phyloP scores from a whole-genome alignment of 805 yeast species.

The Wickerhamia fluorescens region DNA sequence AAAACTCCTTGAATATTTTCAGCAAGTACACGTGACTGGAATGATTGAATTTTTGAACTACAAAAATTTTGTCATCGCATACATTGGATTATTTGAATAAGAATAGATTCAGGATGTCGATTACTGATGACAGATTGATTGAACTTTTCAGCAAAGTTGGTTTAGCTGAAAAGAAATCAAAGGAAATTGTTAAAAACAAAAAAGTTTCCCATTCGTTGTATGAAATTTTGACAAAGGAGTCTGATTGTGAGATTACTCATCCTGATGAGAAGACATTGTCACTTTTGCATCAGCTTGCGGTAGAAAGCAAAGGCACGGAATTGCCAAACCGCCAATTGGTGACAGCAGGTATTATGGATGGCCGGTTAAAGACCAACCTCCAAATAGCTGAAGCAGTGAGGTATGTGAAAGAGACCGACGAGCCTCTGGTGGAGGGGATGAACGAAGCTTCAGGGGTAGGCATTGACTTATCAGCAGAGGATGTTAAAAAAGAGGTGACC shows the following conservation, averaged over 20 bases:
- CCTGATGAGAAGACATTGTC: constrained; percentile 56
- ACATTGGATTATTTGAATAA: too few relatives aligned
- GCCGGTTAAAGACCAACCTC: constrained; percentile 55
- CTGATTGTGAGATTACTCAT: constrained; percentile 5
- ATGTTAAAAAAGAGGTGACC: constrained; percentile 52
- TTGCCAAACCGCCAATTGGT: constrained; percentile 44
- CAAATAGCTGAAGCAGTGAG: constrained; percentile 79
- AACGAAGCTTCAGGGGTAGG: constrained; percentile 76
- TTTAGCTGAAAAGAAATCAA: constrained; percentile 63
- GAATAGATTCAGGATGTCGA: constrained; percentile 8
- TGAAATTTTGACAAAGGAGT: constrained; percentile 46
- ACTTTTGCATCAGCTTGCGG: constrained; percentile 72
- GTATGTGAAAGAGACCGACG: constrained; percentile 51
- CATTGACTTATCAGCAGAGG: constrained; percentile 56
- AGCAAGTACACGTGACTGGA: too few relatives aligned
- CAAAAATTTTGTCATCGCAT: too few relatives aligned
- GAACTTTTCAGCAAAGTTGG: constrained; percentile 45
- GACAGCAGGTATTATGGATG: constrained; percentile 56
- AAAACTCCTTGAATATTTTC: too few relatives aligned
- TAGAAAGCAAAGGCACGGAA: constrained; percentile 56
- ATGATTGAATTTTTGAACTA: too few relatives aligned
- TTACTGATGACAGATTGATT: constrained; percentile 23
- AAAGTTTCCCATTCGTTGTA: constrained; percentile 71
- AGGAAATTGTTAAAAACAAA: constrained; percentile 78
- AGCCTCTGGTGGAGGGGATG: constrained; percentile 43